Evolutionary conservation across 169 alveolate genomes (phyloP).

Genomic region (Plasmodium reichenowi): DNA sequence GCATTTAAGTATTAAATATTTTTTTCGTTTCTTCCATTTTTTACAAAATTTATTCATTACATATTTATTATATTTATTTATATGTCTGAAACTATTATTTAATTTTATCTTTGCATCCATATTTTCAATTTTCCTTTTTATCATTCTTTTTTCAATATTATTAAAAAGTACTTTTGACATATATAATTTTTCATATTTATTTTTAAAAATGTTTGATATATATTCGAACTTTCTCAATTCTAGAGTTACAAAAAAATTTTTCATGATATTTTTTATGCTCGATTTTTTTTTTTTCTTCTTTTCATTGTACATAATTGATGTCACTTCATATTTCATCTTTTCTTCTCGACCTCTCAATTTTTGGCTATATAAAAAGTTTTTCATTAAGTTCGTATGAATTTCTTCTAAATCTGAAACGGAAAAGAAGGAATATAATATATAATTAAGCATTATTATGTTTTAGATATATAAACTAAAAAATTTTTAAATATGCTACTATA

Average conservation of each 20-base stretch:
- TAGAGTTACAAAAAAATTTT: constrained; percentile 26
- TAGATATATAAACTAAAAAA: background rate
- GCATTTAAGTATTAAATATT: constrained; percentile 28
- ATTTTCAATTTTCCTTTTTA: constrained; percentile 55
- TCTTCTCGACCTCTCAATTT: constrained; percentile 5
- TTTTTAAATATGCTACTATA: background rate
- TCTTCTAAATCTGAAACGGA: constrained; percentile 19
- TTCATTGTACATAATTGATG: constrained; percentile 34
- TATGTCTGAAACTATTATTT: constrained; percentile 27
- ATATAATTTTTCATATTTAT: constrained; percentile 8
- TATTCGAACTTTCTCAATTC: constrained; percentile 17
- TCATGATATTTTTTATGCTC: constrained; percentile 20
- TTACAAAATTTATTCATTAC: constrained; percentile 18
- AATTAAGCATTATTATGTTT: background rate
- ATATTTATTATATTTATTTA: constrained; percentile 51
- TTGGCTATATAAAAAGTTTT: constrained; percentile 6
- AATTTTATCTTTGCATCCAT: constrained; percentile 32
- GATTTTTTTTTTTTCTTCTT: constrained; percentile 33
- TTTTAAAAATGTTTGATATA: background rate
- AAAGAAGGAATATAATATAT: background rate
- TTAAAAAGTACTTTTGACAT: constrained; percentile 29
- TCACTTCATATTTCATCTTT: constrained; percentile 14
- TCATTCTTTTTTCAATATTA: constrained; percentile 29
- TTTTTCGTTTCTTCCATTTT: constrained; percentile 32
- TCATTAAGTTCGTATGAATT: background rate